phyloP scores from a whole-genome alignment of 495 filamentous ascomycete species.

The Tuber borchii region DNA sequence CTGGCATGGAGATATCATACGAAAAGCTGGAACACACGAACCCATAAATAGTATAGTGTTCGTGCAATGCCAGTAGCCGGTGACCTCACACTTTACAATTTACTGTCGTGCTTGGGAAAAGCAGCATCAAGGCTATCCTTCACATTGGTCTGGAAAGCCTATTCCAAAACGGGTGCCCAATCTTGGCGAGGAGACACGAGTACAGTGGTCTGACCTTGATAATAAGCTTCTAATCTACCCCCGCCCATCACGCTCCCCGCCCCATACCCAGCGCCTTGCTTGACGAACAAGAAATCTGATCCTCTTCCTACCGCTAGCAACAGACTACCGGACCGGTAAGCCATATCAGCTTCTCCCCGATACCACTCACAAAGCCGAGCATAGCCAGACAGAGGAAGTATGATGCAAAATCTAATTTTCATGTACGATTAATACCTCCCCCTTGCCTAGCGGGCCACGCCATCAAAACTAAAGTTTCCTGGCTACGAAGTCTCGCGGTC shows the following conservation, averaged over 20 bases:
- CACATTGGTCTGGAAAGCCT: no score
- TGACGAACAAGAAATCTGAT: background rate
- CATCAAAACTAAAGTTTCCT: slow-evolving; percentile 5
- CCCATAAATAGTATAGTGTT: no score
- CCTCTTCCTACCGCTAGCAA: background rate
- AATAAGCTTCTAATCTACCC: background rate
- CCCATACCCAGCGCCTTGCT: background rate
- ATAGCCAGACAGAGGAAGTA: background rate
- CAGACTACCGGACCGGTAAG: slow-evolving; percentile 7
- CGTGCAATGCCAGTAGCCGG: no score
- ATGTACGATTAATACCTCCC: slow-evolving; percentile 14
- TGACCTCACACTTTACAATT: no score
- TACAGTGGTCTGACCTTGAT: no score
- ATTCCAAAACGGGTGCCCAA: no score
- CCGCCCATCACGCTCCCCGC: background rate
- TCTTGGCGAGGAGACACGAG: no score
- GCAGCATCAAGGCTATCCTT: no score
- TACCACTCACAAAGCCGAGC: slow-evolving; percentile 1
- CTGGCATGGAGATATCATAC: no score
- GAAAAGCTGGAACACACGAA: no score
- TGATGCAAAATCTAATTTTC: slow-evolving; percentile 24
- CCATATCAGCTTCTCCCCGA: slow-evolving; percentile 3
- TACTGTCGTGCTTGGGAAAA: no score
- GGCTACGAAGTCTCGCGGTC: slow-evolving; percentile 17
- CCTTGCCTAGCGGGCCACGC: background rate